These are phyloP conservation scores for Pestalotiopsis sp. DNA, from an alignment of 2,329 filamentous ascomycete species.

Conservation along the genomic window DNA sequence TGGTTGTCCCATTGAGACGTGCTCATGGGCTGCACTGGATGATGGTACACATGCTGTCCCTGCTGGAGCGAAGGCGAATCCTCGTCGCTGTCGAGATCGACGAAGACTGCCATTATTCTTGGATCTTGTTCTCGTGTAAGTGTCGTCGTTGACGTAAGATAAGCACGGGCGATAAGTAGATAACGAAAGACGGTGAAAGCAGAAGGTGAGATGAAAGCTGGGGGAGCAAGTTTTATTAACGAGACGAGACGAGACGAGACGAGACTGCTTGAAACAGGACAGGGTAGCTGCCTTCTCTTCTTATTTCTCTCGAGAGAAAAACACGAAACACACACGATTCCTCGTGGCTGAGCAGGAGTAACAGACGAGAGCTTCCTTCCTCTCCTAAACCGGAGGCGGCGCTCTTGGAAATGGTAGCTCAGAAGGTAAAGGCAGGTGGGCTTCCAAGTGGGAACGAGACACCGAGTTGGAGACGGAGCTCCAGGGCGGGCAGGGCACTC, in stretches of 20 bases:
- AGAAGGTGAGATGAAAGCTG: background rate
- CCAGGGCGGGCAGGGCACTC: background rate
- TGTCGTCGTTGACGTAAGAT: conserved; percentile 12
- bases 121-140: background rate
- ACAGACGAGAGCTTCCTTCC: conserved; percentile 6
- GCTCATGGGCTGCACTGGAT: conserved; percentile 8
- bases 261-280: background rate
- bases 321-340: background rate
- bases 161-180: background rate
- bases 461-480: background rate
- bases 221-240: background rate
- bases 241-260: background rate
- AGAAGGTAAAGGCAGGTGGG: conserved; percentile 1
- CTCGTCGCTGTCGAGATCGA: conserved; percentile 35
- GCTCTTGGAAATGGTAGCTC: background rate
- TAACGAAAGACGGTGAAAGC: background rate
- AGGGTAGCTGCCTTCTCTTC: background rate
- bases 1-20: conserved; percentile 28
- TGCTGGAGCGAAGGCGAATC: conserved; percentile 24
- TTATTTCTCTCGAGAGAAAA: background rate
- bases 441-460: conserved; percentile 5
- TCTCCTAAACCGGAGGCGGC: conserved; percentile 10
- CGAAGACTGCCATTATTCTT: conserved; percentile 34
- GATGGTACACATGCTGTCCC: conserved; percentile 14
- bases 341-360: conserved; percentile 6